Percentiles rank a stretch among this genome's conserved stretches.
Conservation (phyloP, 257 asterid species). For the Solanum virginianum region DNA sequence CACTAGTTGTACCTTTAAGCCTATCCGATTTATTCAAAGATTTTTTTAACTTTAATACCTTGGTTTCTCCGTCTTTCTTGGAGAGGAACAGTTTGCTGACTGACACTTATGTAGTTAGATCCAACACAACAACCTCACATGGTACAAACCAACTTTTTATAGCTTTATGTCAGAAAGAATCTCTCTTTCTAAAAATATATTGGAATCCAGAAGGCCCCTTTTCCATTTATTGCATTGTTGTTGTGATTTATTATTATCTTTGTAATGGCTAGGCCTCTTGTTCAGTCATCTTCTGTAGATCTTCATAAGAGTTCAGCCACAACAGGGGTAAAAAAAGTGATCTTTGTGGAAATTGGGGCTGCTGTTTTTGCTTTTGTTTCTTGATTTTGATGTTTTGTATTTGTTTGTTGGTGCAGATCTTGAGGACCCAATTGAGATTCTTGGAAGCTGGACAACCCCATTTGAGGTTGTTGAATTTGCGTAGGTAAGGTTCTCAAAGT, state of each 20-base stretch:
- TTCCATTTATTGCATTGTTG: not conserved
- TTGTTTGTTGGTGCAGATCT: conserved; percentile 15
- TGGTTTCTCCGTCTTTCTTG: conserved; percentile 32
- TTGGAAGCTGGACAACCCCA: conserved; percentile 33
- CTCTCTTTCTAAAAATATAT: not conserved
- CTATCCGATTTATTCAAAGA: not conserved
- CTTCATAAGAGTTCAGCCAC: not conserved
- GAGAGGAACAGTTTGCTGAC: conserved; percentile 11
- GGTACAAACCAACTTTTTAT: not conserved
- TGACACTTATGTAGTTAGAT: conserved; percentile 1
- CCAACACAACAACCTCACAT: conserved; percentile 7
- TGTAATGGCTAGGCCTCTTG: conserved; percentile 15
- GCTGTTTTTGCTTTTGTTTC: not conserved
- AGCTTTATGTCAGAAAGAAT: not conserved
- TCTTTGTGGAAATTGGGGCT: not conserved
- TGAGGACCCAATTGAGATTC: conserved; percentile 19
- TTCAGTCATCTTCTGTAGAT: conserved; percentile 2
- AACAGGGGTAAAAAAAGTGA: not conserved
- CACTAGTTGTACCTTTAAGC: not conserved
- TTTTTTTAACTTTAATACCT: not conserved
- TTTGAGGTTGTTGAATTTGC: conserved; percentile 19
- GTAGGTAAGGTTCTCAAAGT: conserved; percentile 28
- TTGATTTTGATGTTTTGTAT: not conserved
- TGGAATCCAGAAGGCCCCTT: not conserved
- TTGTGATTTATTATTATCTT: conserved; percentile 1